Evolutionary conservation across 1,284 basidiomycete genomes (phyloP).

Genomic region (Ustilago cynodontis): DNA sequence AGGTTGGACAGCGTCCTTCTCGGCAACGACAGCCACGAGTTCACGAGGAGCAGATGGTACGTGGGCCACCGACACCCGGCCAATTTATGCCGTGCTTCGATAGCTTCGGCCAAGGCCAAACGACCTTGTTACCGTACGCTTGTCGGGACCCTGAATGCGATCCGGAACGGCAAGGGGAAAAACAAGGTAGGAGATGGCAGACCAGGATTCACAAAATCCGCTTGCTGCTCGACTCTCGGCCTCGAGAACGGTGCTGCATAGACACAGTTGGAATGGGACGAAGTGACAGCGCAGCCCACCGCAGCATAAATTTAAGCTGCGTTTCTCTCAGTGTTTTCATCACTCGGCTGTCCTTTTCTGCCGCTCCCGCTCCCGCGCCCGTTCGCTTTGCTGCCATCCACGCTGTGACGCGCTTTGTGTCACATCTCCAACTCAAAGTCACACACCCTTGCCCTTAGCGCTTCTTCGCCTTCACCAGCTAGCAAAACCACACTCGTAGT

Average conservation of each 20-base stretch:
- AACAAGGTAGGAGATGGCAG: too few species aligned
- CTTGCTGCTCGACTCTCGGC: neutral
- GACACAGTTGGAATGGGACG: neutral
- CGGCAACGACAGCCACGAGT: neutral
- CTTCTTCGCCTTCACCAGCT: neutral
- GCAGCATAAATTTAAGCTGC: conserved; percentile 8
- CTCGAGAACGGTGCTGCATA: neutral
- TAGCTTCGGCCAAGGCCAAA: neutral
- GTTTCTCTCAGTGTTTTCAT: neutral
- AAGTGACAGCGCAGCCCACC: conserved; percentile 6
- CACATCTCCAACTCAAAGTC: neutral
- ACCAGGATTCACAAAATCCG: neutral
- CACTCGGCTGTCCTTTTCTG: neutral
- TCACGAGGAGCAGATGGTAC: neutral
- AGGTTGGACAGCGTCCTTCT: neutral
- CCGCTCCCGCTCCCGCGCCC: conserved; percentile 4
- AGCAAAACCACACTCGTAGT: neutral
- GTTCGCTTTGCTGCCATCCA: neutral
- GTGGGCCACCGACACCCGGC: conserved; percentile 4
- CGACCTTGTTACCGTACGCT: neutral
- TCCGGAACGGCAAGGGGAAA: neutral
- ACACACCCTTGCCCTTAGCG: neutral
- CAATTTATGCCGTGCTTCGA: neutral
- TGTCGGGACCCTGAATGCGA: neutral
- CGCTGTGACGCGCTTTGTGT: conserved; percentile 6